Evolutionary conservation across 2,329 filamentous ascomycete genomes (phyloP).

Genomic region (Tothia fuscella): DNA sequence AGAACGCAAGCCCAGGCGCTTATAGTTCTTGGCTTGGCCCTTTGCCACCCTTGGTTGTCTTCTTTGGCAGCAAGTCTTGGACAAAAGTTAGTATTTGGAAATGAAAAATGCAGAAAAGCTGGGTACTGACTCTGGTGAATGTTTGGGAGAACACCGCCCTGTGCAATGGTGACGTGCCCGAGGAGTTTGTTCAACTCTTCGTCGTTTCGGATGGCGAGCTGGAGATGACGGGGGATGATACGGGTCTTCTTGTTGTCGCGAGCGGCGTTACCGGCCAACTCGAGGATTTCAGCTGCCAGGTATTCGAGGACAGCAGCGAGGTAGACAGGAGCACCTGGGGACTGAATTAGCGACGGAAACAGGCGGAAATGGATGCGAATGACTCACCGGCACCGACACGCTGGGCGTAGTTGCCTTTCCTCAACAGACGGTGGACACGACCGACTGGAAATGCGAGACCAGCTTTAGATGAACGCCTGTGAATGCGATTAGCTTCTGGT

Average conservation of each 20-base stretch:
- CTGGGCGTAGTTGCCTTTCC: conserved; percentile 99
- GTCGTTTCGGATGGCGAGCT: conserved; percentile 98
- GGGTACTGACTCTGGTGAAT: conserved; percentile 80
- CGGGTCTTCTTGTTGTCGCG: conserved; percentile 99
- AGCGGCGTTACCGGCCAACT: conserved; percentile 95
- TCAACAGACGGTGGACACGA: conserved; percentile 96
- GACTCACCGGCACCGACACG: conserved; percentile 84
- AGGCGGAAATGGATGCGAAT: conserved; percentile 10
- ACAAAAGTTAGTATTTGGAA: conserved; percentile 20
- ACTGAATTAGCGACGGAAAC: conserved; percentile 17
- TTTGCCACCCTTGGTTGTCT: conserved; percentile 93
- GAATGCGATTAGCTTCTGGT: conserved; percentile 23
- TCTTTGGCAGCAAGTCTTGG: conserved; percentile 94
- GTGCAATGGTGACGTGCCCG: conserved; percentile 90
- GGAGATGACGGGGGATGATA: conserved; percentile 98
- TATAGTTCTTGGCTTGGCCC: conserved; percentile 90
- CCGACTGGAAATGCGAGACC: conserved; percentile 98
- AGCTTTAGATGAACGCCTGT: conserved; percentile 94
- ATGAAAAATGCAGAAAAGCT: conserved; percentile 7
- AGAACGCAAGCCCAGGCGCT: conserved; percentile 27
- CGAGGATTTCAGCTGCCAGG: conserved; percentile 95
- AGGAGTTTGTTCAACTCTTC: conserved; percentile 99
- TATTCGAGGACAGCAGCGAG: conserved; percentile 97
- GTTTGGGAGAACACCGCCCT: conserved; percentile 94
- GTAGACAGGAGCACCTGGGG: conserved; percentile 73